These are phyloP conservation scores for Loxodes magnus DNA, from an alignment of 73 alveolate genomes.

Conservation along the genomic window DNA sequence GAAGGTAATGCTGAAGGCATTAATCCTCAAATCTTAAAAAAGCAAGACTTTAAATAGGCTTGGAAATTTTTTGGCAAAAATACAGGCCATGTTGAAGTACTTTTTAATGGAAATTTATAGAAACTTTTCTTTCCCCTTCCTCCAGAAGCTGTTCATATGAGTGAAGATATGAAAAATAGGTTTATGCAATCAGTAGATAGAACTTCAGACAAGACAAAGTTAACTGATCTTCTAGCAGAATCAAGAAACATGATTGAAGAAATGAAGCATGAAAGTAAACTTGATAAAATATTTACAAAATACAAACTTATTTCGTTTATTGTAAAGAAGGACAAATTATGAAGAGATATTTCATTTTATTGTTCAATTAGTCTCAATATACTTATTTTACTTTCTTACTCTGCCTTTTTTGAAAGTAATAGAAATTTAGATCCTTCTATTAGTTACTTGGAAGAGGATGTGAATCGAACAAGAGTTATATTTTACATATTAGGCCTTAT, in stretches of 20 bases:
- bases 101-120: constrained; percentile 34
- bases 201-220: constrained; percentile 36
- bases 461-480: constrained; percentile 7
- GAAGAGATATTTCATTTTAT: constrained; percentile 72
- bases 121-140: constrained; percentile 64
- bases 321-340: constrained; percentile 45
- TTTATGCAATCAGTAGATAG: constrained; percentile 79
- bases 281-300: constrained; percentile 43
- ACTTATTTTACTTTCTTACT: constrained; percentile 52
- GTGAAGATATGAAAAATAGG: constrained; percentile 40
- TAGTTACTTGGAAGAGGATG: not conserved
- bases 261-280: constrained; percentile 78
- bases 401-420: constrained; percentile 1
- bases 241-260: constrained; percentile 81
- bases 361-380: constrained; percentile 47
- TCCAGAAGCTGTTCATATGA: constrained; percentile 51
- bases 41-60: constrained; percentile 38
- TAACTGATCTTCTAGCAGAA: constrained; percentile 61
- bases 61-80: constrained; percentile 24
- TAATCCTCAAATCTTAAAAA: too few species aligned
- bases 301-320: constrained; percentile 43
- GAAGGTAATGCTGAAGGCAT: too few species aligned
- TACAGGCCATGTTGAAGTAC: constrained; percentile 27
- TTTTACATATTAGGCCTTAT: constrained; percentile 25
- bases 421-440: constrained; percentile 11